Conservation (phyloP, 2,329 filamentous ascomycete species). For the Pseudocercospora crystallina region DNA sequence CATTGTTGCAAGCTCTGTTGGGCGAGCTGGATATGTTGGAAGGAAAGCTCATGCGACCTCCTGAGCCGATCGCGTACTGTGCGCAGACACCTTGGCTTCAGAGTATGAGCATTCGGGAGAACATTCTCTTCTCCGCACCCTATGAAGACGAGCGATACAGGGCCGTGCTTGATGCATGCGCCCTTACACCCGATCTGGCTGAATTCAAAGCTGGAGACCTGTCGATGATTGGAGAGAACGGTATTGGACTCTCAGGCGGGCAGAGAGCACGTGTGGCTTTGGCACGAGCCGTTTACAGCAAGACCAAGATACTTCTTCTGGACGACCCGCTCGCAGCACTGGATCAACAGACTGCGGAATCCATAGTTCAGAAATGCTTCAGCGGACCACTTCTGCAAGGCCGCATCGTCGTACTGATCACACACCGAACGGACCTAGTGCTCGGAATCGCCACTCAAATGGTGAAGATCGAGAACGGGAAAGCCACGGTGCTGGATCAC, state of each 20-base stretch:
- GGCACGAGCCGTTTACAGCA: constrained; percentile 48
- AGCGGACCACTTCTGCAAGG: constrained; percentile 54
- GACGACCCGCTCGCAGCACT: constrained; percentile 51
- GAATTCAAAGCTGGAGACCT: constrained; percentile 65
- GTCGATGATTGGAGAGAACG: constrained; percentile 50
- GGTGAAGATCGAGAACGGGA: constrained; percentile 66
- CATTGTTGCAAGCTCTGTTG: constrained; percentile 58
- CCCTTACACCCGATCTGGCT: constrained; percentile 60
- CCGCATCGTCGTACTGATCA: constrained; percentile 60
- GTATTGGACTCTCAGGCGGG: constrained; percentile 49
- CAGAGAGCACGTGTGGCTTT: constrained; percentile 50
- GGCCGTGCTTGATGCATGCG: constrained; percentile 66
- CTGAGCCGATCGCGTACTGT: constrained; percentile 63
- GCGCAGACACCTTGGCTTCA: constrained; percentile 67
- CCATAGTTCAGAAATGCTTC: constrained; percentile 59
- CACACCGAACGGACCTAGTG: constrained; percentile 69
- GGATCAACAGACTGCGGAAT: constrained; percentile 63
- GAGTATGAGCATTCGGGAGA: constrained; percentile 68
- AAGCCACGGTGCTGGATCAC: constrained; percentile 40
- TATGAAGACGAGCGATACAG: constrained; percentile 70
- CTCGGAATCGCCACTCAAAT: constrained; percentile 71
- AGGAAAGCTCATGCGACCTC: constrained; percentile 54
- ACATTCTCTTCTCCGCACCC: constrained; percentile 63
- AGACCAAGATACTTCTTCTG: constrained; percentile 47
- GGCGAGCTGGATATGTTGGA: constrained; percentile 57